Conservation (phyloP, 441 rosid genomes). For the Gossypium davidsonii region DNA sequence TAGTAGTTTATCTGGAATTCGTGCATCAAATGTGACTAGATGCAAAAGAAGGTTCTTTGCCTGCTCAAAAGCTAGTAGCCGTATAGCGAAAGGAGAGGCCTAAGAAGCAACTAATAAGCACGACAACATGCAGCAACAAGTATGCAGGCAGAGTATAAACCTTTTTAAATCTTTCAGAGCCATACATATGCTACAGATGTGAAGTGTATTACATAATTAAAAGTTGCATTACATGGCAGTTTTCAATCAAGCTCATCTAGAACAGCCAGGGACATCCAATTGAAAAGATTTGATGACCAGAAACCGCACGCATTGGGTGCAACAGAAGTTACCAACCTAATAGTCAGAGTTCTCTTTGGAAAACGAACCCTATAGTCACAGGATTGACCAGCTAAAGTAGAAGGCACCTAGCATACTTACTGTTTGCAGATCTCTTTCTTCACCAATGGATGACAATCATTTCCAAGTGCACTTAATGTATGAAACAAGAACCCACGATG, state of each 20-base stretch:
- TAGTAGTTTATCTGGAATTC: background rate
- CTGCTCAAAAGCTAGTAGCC: background rate
- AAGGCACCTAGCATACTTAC: conserved; percentile 35
- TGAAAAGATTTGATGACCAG: background rate
- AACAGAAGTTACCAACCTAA: background rate
- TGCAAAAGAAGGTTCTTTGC: background rate
- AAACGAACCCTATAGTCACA: background rate
- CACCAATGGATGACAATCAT: conserved; percentile 69
- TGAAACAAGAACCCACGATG: conserved; percentile 91
- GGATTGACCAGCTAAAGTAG: conserved; percentile 8
- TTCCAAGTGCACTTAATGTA: conserved; percentile 58
- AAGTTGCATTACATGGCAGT: background rate
- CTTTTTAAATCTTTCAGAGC: background rate
- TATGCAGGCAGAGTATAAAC: background rate
- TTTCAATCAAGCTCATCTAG: background rate
- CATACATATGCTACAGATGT: background rate
- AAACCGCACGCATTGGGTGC: background rate
- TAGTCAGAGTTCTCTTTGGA: background rate
- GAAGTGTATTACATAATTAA: background rate
- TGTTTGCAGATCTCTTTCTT: conserved; percentile 67
- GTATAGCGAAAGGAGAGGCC: background rate
- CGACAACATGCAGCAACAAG: background rate
- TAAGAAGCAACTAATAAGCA: background rate
- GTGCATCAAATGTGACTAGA: background rate
- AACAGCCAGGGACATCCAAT: background rate